Percentiles rank a stretch among this genome's conserved stretches.
These are phyloP conservation scores for Agrocybe chaxingu DNA, from an alignment of 768 basidiomycete species.

Conservation along the genomic window DNA sequence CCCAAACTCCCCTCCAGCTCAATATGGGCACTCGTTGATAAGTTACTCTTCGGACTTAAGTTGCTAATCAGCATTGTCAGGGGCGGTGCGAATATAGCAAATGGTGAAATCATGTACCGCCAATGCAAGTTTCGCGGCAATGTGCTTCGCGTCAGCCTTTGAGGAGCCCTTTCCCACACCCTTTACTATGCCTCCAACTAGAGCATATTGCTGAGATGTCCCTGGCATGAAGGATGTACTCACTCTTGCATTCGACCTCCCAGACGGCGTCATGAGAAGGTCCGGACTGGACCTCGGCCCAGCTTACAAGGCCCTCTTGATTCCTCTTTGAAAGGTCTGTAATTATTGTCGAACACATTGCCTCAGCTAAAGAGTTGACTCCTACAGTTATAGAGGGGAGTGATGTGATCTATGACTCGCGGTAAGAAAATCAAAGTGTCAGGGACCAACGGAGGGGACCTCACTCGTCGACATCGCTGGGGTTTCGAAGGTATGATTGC, in stretches of 20 bases:
- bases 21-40: too few relatives aligned
- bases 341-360: background rate
- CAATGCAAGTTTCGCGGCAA: constrained; percentile 43
- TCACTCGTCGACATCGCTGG: background rate
- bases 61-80: background rate
- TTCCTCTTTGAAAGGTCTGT: constrained; percentile 26
- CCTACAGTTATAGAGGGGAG: constrained; percentile 44
- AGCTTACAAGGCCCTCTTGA: constrained; percentile 33
- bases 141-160: constrained; percentile 45
- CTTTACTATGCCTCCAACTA: constrained; percentile 46
- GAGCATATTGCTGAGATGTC: constrained; percentile 1
- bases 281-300: constrained; percentile 36
- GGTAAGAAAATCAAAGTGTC: too few relatives aligned
- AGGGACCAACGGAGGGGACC: too few relatives aligned
- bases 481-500: background rate
- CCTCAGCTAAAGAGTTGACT: background rate
- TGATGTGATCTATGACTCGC: constrained; percentile 20
- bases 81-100: background rate
- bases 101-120: constrained; percentile 19
- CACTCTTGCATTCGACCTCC: constrained; percentile 59
- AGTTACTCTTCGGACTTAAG: background rate
- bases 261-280: constrained; percentile 40
- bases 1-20: background rate
- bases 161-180: constrained; percentile 43
- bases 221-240: constrained; percentile 12